Conservation (phyloP, 108 stramenopile species). For the Skeletonema menzelii region DNA sequence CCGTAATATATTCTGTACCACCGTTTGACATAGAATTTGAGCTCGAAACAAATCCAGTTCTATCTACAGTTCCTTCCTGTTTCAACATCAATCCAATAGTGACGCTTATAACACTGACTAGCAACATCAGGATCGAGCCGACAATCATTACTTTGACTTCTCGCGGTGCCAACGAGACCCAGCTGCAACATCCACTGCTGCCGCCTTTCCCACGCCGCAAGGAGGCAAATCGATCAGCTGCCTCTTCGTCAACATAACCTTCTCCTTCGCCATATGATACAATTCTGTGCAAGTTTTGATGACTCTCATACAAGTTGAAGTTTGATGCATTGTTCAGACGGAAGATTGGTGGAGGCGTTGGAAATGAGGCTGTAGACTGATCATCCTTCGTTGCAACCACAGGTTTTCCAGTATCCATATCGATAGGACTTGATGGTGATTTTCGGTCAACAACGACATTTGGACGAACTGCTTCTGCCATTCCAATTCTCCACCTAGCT, state of each 20-base stretch:
- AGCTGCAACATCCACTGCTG: constrained; percentile 4
- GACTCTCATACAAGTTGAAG: constrained; percentile 9
- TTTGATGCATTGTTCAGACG: constrained; percentile 5
- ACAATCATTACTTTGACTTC: constrained; percentile 13
- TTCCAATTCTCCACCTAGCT: constrained; percentile 12
- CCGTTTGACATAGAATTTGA: neutral
- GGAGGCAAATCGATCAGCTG: neutral
- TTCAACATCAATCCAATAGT: constrained; percentile 13
- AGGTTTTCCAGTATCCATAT: constrained; percentile 1
- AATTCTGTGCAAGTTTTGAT: constrained; percentile 7
- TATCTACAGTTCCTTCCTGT: neutral
- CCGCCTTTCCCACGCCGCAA: neutral
- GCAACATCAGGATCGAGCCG: constrained; percentile 6
- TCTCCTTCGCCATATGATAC: constrained; percentile 22
- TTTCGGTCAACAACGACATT: neutral
- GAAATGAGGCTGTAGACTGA: neutral
- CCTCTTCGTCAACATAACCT: constrained; percentile 22
- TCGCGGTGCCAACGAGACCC: constrained; percentile 24
- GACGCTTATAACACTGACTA: constrained; percentile 7
- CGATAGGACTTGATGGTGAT: constrained; percentile 1
- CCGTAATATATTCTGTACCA: neutral
- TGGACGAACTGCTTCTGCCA: constrained; percentile 17
- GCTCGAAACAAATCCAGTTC: neutral
- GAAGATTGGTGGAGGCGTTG: constrained; percentile 12
- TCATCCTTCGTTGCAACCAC: neutral